Evolutionary conservation across 805 yeast species (phyloP).

Genomic region (Blastobotrys muscicola): DNA sequence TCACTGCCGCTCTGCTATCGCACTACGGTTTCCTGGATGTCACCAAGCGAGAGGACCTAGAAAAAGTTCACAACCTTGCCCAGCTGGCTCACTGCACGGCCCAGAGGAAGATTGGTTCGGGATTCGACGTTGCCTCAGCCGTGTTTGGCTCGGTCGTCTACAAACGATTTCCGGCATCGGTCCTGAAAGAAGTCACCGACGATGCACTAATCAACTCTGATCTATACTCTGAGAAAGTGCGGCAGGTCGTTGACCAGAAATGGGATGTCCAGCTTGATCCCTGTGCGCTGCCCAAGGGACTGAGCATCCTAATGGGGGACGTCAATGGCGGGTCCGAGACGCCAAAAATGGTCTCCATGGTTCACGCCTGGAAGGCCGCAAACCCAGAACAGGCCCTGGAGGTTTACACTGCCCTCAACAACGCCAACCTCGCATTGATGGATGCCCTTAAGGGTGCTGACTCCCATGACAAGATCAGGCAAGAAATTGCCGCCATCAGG

Average conservation of each 20-base stretch:
- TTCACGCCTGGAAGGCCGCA: conserved; percentile 55
- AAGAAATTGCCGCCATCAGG: conserved; percentile 37
- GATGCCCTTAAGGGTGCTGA: conserved; percentile 36
- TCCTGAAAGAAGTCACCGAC: conserved; percentile 28
- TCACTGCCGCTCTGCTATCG: conserved; percentile 59
- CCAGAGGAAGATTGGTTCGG: conserved; percentile 92
- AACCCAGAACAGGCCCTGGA: conserved; percentile 41
- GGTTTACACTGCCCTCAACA: conserved; percentile 48
- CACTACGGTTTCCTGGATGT: conserved; percentile 33
- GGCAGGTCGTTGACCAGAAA: conserved; percentile 30
- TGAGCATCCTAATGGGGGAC: conserved; percentile 84
- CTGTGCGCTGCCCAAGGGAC: conserved; percentile 57
- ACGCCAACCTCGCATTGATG: conserved; percentile 51
- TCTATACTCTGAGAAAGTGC: conserved; percentile 27
- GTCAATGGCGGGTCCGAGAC: conserved; percentile 89
- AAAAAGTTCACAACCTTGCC: conserved; percentile 66
- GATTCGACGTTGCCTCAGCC: conserved; percentile 96
- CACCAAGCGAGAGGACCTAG: conserved; percentile 16
- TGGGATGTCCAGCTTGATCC: conserved; percentile 41
- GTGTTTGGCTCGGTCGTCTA: conserved; percentile 83
- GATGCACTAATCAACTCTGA: conserved; percentile 23
- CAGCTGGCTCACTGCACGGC: conserved; percentile 91
- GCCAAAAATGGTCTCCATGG: conserved; percentile 75
- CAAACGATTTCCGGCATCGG: conserved; percentile 56
- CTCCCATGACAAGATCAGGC: conserved; percentile 17